Conservation (phyloP, 345 rosid species). For the Adansonia digitata region DNA sequence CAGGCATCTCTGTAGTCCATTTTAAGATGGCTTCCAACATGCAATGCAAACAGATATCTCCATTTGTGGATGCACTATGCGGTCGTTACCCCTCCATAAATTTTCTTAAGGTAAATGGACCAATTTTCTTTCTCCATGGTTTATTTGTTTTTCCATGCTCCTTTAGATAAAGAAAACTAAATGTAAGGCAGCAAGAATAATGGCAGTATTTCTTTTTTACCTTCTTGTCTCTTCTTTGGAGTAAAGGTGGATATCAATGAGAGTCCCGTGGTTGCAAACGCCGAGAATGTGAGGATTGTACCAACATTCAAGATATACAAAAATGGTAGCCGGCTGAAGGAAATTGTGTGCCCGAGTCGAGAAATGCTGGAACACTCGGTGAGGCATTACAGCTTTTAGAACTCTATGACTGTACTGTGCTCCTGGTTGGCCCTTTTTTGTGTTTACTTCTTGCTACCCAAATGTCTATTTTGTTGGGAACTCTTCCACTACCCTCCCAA, state of each 20-base stretch:
- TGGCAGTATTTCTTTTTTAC: not conserved
- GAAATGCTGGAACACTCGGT: slow-evolving; percentile 87
- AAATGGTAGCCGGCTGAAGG: slow-evolving; percentile 74
- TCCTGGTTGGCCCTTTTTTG: slow-evolving; percentile 16
- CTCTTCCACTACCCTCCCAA: slow-evolving; percentile 27
- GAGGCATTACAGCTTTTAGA: slow-evolving; percentile 85
- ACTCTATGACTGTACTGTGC: slow-evolving; percentile 25
- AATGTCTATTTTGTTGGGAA: slow-evolving; percentile 22
- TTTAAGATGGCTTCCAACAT: slow-evolving; percentile 51
- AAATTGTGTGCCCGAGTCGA: slow-evolving; percentile 82
- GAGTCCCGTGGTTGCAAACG: slow-evolving; percentile 43
- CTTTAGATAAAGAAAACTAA: not conserved
- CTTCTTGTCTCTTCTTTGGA: slow-evolving; percentile 4
- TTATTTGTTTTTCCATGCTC: not conserved
- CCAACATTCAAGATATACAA: slow-evolving; percentile 98
- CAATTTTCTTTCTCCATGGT: not conserved
- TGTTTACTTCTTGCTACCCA: slow-evolving; percentile 13
- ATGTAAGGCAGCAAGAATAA: not conserved
- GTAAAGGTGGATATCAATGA: slow-evolving; percentile 72
- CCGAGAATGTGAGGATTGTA: slow-evolving; percentile 81
- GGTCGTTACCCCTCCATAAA: slow-evolving; percentile 76
- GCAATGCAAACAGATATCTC: slow-evolving; percentile 84
- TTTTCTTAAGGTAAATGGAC: slow-evolving; percentile 64
- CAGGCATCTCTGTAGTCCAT: slow-evolving; percentile 79
- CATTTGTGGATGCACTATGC: slow-evolving; percentile 70